Evolutionary conservation across 2,329 filamentous ascomycete species (phyloP), one percentile per base, ranked within the genome.

Genomic region (Pseudogymnoascus sp.): DNA sequence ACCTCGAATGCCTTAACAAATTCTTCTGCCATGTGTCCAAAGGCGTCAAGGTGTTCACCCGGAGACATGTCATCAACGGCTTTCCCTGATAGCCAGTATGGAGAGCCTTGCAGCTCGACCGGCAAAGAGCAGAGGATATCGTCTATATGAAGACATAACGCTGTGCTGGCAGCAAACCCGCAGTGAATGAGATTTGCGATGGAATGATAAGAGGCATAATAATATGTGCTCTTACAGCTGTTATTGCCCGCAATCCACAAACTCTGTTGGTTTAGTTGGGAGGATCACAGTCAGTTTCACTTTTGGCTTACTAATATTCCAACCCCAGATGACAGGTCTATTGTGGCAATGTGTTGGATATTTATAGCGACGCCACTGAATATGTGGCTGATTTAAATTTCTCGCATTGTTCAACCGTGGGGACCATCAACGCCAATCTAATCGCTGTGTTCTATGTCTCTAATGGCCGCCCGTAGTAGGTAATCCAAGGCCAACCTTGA

Each of bases 401-500:
- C 18, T 43, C 18, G 39, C 39, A 41, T 41, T 22, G 6, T 41
- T 22, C 39, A 22, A 22, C 39, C 11, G 5, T 3, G 14, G n/a
- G 2, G 39, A 11, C 12, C 3, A 6, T 25, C 22, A 43, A 43
- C 20, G 4, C 9, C 11, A 25, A 25, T 25, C 18, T 43, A 43
- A 22, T 20, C 3, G 20, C 41, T 9, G 39, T 25, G 14, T 6
- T 12, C 20, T 28, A 54, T 57, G 9, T 58, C 63, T 67, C 65
- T 72, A 80, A 70, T 80, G 78, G 18, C 78, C 78, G 61, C 78
- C 78, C 12, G 78, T 81, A 25, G 78, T 80, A 14, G 78, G 78
- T 30, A 81, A 71, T 79, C 83, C 83, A 37, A 85, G 71, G 11
- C 77, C 72, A 69, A 81, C 79, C 79, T 85, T 84, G 71, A 84